Conservation (phyloP, 78 protist genomes). For the Dictyostelium brefeldianum region DNA sequence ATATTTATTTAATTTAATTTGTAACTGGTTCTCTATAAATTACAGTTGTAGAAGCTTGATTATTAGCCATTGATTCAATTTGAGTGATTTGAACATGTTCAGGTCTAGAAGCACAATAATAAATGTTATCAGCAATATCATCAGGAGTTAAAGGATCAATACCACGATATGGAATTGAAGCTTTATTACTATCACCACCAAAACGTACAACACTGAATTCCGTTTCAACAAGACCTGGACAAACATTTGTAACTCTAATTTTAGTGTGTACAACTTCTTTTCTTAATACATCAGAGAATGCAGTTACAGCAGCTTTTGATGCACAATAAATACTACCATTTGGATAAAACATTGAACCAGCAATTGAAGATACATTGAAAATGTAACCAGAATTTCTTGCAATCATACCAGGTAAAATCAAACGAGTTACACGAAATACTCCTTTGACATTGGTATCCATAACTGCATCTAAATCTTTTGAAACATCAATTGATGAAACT, state of each 20-base stretch:
- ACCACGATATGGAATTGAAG: conserved; percentile 74
- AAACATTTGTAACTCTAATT: conserved; percentile 83
- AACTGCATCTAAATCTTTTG: conserved; percentile 21
- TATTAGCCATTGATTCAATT: conserved; percentile 68
- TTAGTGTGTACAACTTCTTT: conserved; percentile 84
- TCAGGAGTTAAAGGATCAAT: conserved; percentile 66
- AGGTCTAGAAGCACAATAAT: conserved; percentile 84
- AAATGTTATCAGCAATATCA: conserved; percentile 86
- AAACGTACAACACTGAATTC: conserved; percentile 83
- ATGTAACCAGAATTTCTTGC: conserved; percentile 78
- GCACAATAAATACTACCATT: conserved; percentile 88
- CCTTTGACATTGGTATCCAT: conserved; percentile 84
- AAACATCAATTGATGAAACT: neutral
- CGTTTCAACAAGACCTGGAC: conserved; percentile 90
- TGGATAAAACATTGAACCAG: conserved; percentile 80
- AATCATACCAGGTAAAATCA: conserved; percentile 69
- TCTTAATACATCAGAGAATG: conserved; percentile 80
- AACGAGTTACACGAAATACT: conserved; percentile 46
- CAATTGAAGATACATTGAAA: conserved; percentile 83
- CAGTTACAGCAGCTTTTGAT: conserved; percentile 88
- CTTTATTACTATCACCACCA: conserved; percentile 82
- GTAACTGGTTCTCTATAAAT: conserved; percentile 12
- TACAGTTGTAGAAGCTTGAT: conserved; percentile 73
- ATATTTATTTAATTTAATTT: neutral
- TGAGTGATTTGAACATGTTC: conserved; percentile 86